Conservation (phyloP, 2,329 filamentous ascomycete species). For the Xylaria sp. region DNA sequence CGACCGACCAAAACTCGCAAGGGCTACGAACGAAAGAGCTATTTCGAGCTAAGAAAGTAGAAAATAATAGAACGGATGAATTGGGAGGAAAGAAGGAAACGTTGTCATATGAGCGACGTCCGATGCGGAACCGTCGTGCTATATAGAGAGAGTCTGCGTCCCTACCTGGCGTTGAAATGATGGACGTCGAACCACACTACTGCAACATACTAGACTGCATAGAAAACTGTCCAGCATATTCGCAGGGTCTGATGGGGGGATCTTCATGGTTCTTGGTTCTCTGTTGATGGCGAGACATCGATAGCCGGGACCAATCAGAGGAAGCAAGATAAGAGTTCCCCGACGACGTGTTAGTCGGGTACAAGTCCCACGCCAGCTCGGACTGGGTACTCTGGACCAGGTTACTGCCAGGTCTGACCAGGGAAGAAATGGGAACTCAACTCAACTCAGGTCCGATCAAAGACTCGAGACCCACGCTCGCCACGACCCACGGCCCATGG, state of each 20-base stretch:
- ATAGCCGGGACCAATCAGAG: constrained; percentile 42
- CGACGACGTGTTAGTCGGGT: constrained; percentile 31
- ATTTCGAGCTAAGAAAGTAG: constrained; percentile 2
- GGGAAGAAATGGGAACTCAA: neutral
- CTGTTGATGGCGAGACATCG: constrained; percentile 34
- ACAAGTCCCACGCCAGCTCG: constrained; percentile 28
- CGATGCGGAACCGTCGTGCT: constrained; percentile 37
- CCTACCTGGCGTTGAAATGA: constrained; percentile 34
- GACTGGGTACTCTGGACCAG: too few species aligned
- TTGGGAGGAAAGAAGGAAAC: constrained; percentile 4
- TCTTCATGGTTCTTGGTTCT: constrained; percentile 25
- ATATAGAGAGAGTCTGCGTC: constrained; percentile 38
- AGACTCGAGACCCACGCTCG: neutral
- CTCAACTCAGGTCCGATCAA: neutral
- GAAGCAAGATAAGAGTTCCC: constrained; percentile 26
- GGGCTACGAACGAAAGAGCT: neutral
- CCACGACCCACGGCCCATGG: constrained; percentile 1
- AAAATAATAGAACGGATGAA: constrained; percentile 17
- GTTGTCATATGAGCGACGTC: constrained; percentile 23
- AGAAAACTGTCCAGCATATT: neutral
- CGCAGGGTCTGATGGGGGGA: constrained; percentile 39
- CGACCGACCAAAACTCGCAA: neutral
- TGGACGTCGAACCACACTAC: constrained; percentile 38
- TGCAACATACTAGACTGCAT: constrained; percentile 1
- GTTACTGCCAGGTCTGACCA: too few species aligned